Evolutionary conservation across 371 early-diverging fungal species (phyloP).

Genomic region (Choanephora cucurbitarum): DNA sequence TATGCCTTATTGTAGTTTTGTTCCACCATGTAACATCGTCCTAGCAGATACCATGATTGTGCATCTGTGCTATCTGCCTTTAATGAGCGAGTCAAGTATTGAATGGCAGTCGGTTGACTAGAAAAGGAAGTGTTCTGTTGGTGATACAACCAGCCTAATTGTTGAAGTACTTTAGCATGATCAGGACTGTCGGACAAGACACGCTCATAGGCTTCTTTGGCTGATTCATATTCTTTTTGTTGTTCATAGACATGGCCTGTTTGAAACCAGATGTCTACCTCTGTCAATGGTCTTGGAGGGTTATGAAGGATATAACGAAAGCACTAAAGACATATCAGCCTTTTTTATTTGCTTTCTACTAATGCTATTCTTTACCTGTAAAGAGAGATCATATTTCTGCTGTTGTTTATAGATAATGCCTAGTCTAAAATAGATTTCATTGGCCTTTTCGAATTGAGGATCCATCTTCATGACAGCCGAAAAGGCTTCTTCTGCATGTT

Average conservation of each 20-base stretch:
- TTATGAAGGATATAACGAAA: conserved; percentile 87
- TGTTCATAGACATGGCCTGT: conserved; percentile 97
- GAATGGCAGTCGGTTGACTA: conserved; percentile 84
- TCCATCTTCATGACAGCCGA: conserved; percentile 88
- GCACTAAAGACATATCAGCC: conserved; percentile 55
- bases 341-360: not conserved
- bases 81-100: conserved; percentile 80
- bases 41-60: conserved; percentile 94
- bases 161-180: conserved; percentile 95
- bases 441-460: conserved; percentile 91
- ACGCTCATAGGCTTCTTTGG: conserved; percentile 93
- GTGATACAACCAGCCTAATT: conserved; percentile 95
- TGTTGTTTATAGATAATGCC: conserved; percentile 98
- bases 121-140: conserved; percentile 78
- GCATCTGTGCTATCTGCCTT: conserved; percentile 90
- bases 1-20: conserved; percentile 95
- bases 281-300: conserved; percentile 95
- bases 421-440: conserved; percentile 95
- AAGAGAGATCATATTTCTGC: conserved; percentile 81
- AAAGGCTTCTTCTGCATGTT: conserved; percentile 98
- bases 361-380: conserved; percentile 60
- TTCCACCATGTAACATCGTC: conserved; percentile 96
- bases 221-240: conserved; percentile 85
- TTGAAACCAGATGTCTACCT: conserved; percentile 97
- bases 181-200: conserved; percentile 88